Evolutionary conservation across 352 stramenopile species (phyloP).

Genomic region (Poterioochromonas sp.): DNA sequence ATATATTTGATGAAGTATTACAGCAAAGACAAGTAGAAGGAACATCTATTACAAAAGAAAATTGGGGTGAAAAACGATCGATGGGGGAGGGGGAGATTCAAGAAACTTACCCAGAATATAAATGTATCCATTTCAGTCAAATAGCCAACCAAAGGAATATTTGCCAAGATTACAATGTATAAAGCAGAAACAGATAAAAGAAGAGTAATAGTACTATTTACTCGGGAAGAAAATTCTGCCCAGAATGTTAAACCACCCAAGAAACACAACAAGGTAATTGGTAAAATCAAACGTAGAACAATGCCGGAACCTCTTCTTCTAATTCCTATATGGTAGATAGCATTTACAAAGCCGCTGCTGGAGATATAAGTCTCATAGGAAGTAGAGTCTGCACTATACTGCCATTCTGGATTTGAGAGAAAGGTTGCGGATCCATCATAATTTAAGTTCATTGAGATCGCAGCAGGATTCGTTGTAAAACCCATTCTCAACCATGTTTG

Average conservation of each 20-base stretch:
- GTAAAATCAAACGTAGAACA: background rate
- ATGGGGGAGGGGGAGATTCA: too few relatives aligned
- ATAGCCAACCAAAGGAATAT: slow-evolving; percentile 18
- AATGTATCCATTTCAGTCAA: background rate
- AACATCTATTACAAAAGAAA: too few relatives aligned
- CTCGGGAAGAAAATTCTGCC: background rate
- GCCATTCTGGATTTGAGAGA: background rate
- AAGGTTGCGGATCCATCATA: background rate
- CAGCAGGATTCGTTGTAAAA: background rate
- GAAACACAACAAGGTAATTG: background rate
- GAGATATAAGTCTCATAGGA: background rate
- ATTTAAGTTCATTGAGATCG: background rate
- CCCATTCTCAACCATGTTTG: background rate
- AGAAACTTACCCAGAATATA: background rate
- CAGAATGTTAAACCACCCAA: background rate
- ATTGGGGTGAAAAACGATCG: too few relatives aligned
- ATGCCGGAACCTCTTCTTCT: background rate
- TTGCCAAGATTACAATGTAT: slow-evolving; percentile 22
- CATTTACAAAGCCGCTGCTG: background rate
- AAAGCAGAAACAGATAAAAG: slow-evolving; percentile 1
- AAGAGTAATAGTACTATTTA: background rate
- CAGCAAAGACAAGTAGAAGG: background rate
- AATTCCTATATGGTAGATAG: background rate
- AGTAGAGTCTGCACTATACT: background rate
- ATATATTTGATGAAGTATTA: background rate